A percentile compares a stretch with the other conserved stretches of the same genome.
phyloP scores from a whole-genome alignment of 208 protist species.

The Leishmania amazonensis region DNA sequence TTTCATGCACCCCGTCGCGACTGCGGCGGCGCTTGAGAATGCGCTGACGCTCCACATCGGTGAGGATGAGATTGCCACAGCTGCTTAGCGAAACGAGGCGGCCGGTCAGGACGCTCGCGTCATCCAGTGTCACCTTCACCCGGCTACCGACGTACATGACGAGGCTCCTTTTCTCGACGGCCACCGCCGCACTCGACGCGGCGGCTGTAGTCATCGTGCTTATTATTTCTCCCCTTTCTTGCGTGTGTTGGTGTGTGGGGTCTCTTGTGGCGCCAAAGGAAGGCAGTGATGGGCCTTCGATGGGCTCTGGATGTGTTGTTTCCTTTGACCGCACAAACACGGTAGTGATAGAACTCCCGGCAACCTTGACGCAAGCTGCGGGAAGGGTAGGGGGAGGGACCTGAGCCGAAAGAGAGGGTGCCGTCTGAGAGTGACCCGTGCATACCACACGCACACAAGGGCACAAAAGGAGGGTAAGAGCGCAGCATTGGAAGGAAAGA shows the following conservation, averaged over 20 bases:
- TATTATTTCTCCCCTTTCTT: neutral
- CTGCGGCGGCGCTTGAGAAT: conserved; percentile 41
- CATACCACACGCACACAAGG: neutral
- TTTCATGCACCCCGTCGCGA: conserved; percentile 25
- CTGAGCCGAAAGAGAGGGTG: neutral
- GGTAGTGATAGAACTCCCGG: neutral
- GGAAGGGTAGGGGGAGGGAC: neutral
- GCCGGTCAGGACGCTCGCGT: conserved; percentile 65
- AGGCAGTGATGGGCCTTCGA: neutral
- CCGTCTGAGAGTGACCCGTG: neutral
- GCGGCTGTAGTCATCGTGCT: neutral
- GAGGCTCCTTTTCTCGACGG: conserved; percentile 47
- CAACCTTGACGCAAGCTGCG: neutral
- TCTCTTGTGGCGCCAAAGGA: neutral
- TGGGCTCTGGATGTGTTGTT: neutral
- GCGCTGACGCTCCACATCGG: conserved; percentile 69
- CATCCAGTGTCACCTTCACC: conserved; percentile 69
- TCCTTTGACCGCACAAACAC: neutral
- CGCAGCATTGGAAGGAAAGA: neutral
- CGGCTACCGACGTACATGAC: conserved; percentile 67
- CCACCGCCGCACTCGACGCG: conserved; percentile 13
- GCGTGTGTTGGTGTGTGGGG: neutral
- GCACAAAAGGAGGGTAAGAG: neutral
- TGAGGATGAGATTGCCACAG: conserved; percentile 77
- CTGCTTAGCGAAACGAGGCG: conserved; percentile 73